These are phyloP conservation scores for Pyracantha coccinea DNA, from an alignment of 331 rosid genomes.

Conservation along the genomic window DNA sequence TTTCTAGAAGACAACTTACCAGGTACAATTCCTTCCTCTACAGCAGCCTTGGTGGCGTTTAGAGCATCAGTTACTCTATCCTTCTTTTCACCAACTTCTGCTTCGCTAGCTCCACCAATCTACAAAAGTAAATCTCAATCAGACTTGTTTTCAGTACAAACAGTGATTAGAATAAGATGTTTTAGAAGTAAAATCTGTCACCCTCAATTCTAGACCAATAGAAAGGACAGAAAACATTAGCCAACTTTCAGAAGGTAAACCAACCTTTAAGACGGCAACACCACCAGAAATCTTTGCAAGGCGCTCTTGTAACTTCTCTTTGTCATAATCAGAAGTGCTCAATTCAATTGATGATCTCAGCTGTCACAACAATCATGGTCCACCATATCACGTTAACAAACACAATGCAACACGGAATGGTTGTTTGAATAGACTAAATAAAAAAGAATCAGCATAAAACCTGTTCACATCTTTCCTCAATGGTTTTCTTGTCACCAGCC, in stretches of 20 bases:
- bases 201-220: neutral
- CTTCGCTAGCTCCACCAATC: slow-evolving; percentile 99
- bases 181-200: neutral
- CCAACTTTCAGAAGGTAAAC: neutral
- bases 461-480: slow-evolving; percentile 98
- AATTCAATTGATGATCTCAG: slow-evolving; percentile 74
- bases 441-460: slow-evolving; percentile 21
- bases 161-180: neutral
- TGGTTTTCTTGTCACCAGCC: slow-evolving; percentile 75
- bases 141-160: neutral
- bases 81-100: slow-evolving; percentile 93
- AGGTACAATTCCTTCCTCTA: slow-evolving; percentile 94
- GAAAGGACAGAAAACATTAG: neutral
- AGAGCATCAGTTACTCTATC: slow-evolving; percentile 97
- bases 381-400: neutral
- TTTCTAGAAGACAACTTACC: slow-evolving; percentile 30
- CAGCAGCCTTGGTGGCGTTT: slow-evolving; percentile 99
- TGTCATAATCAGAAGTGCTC: slow-evolving; percentile 95
- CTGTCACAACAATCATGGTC: slow-evolving; percentile 32
- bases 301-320: slow-evolving; percentile 88
- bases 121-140: slow-evolving; percentile 13
- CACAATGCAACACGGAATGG: neutral
- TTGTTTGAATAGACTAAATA: neutral
- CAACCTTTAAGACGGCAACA: slow-evolving; percentile 88
- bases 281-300: slow-evolving; percentile 97